Evolutionary conservation across 768 basidiomycete species (phyloP).

Genomic region (Rhizopogon vinicolor): DNA sequence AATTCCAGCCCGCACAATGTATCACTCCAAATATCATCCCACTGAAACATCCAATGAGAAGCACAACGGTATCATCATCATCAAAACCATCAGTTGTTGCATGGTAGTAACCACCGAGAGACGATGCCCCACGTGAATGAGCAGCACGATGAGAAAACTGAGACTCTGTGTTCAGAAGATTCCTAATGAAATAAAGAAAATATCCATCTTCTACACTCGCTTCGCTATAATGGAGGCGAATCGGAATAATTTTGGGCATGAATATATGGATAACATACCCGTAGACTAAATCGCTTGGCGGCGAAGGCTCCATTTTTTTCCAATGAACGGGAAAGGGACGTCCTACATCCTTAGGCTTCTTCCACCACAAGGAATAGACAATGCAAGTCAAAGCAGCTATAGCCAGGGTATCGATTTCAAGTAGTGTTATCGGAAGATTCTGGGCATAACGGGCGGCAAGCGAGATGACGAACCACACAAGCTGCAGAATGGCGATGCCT

Average conservation of each 20-base stretch:
- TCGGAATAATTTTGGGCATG: too few relatives aligned
- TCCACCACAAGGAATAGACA: slow-evolving; percentile 30
- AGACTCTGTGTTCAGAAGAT: too few relatives aligned
- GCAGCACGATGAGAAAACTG: not conserved
- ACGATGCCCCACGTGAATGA: not conserved
- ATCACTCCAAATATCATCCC: slow-evolving; percentile 17
- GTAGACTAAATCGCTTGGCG: not conserved
- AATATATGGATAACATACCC: too few relatives aligned
- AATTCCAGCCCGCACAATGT: slow-evolving; percentile 25
- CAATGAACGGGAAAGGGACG: slow-evolving; percentile 5
- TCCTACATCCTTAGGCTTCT: slow-evolving; percentile 26
- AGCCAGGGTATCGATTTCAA: slow-evolving; percentile 30
- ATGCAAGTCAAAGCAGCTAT: slow-evolving; percentile 23
- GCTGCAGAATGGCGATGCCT: slow-evolving; percentile 25
- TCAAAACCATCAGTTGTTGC: too few relatives aligned
- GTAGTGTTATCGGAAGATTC: slow-evolving; percentile 22
- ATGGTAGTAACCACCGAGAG: not conserved
- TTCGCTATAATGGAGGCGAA: too few relatives aligned
- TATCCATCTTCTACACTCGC: too few relatives aligned
- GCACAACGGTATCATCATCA: too few relatives aligned
- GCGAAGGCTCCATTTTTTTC: not conserved
- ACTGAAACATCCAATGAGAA: not conserved
- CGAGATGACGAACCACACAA: slow-evolving; percentile 28
- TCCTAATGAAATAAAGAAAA: too few relatives aligned
- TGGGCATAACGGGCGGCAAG: slow-evolving; percentile 16